Conservation (phyloP, 495 filamentous ascomycete genomes). For the Letharia columbiana region DNA sequence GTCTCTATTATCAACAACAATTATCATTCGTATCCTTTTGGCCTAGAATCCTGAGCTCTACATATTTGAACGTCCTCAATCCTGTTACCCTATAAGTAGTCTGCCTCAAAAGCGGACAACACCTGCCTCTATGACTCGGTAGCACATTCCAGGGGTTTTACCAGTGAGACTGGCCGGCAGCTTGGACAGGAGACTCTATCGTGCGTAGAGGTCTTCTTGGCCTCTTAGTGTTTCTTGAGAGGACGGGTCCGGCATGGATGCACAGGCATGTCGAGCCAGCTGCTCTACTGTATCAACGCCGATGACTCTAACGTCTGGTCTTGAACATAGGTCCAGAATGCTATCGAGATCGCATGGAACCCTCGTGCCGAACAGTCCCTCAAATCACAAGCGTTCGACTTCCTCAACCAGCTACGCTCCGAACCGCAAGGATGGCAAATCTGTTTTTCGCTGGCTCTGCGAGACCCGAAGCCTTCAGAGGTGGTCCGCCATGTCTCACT, state of each 20-base stretch:
- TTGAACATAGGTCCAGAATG: constrained; percentile 67
- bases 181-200: not conserved
- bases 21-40: too few relatives aligned
- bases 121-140: constrained; percentile 18
- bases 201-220: not conserved
- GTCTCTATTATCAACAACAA: not conserved
- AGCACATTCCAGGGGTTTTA: constrained; percentile 11
- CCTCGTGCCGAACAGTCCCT: constrained; percentile 62
- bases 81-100: not conserved
- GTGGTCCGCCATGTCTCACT: constrained; percentile 79
- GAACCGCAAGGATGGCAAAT: constrained; percentile 77
- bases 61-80: not conserved
- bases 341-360: constrained; percentile 84
- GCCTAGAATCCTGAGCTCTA: not conserved
- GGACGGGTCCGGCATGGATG: constrained; percentile 9
- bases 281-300: not conserved
- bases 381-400: constrained; percentile 80
- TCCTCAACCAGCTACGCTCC: constrained; percentile 68
- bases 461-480: constrained; percentile 69
- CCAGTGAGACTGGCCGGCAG: constrained; percentile 1
- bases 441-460: constrained; percentile 75
- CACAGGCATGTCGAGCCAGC: constrained; percentile 15
- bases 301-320: constrained; percentile 2
- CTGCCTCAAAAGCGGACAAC: constrained; percentile 14
- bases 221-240: not conserved